Evolutionary conservation across 768 basidiomycete species (phyloP), one percentile per base, ranked within the genome.

Genomic region (Termitomyces sp.): DNA sequence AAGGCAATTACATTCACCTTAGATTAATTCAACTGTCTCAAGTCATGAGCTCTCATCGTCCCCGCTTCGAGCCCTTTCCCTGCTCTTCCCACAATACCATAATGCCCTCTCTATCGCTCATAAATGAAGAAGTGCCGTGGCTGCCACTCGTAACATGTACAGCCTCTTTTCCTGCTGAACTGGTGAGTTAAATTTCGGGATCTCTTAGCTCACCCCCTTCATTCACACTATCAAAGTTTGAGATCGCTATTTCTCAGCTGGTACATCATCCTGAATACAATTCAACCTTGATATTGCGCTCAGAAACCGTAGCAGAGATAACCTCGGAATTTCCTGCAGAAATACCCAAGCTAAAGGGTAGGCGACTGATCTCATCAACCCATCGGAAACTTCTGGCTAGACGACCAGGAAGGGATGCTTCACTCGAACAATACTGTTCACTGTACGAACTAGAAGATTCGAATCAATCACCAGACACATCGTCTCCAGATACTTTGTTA

Each of bases 231-330:
- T 8, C 20, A 9, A 42, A 94, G 92, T 97, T 97, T 69, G 84
- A 89, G 65, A 69, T 72, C 1, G 91, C 90, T 0, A 71, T 89
- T 37, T 83, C 81, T 31, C 89, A 92, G 63, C 77, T 96, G 17
- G 78, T 94, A 7, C 83, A 90, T 42, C 94, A 96, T 69, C 96
- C 96, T 6, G 96, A 98, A 69, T 92, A 93, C 71, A 96, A 96
- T 69, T 94, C 93, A 0, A 90, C 92, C 0, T 82, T 96, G 32
- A 96, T 98, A 60, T 77, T 98, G 17, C 85, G 96, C 2, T 91
- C 94, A 0, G 92, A 96, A 43, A 83, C 82, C 3, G 53, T 91
- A 20, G 69, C 71, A 6, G 81, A 86, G 49, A 65, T 70, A 29
- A 71, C 65, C 7, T 66, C 66, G 5, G 67, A 75, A 8, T 71